Base-by-base conservation (phyloP, 2,329 filamentous ascomycete species). In the Purpureocillium takamizusanense region DNA sequence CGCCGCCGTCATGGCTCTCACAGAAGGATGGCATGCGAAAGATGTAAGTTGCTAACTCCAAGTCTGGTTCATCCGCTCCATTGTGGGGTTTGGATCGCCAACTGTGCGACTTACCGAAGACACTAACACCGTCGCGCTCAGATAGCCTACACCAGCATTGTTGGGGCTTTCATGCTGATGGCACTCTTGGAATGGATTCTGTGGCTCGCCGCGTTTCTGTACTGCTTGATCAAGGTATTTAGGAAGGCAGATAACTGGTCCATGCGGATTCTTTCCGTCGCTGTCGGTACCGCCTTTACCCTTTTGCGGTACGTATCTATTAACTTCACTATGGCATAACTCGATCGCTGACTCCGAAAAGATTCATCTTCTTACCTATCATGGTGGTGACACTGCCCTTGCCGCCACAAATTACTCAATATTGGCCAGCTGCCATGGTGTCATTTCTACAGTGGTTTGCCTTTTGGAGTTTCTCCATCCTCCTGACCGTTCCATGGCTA, bases 371-470 rank as follows among this genome's bases (percentile, higher is more conserved):
- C 61, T 69, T 97, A 21, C 90, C 90, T 0, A 85, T 95, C 47
- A 95, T 97, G 88, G 62, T 95, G 16, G 87, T 95, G 35, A 97
- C 89, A 0, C 69, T 97, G 4, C 90, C 90, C 1, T 69, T 97
- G 3, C 90, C 90, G 1, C 62, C 70, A 14, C 72, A 78, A 42
- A 69, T 95, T 33, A 81, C 81, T 7, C 69, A 75, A 42, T 74
- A 84, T 49, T 94, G 90, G 63, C 89, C 90, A 0, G 39, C 57
- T 3, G 38, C 60, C 2, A 76, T 92, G 69, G 83, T 92, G 31
- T 61, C 57, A 2, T 71, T 84, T 34, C 71, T 97, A 11, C 89
- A 95, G 56, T 94, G 87, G 84, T 95, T 97, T 54, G 89, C 88
- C 4, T 97, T 97, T 60, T 95, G 86, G 81, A 81, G 84, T 21